phyloP scores from a whole-genome alignment of 139 green algal species.

The Medakamo hakoo region DNA sequence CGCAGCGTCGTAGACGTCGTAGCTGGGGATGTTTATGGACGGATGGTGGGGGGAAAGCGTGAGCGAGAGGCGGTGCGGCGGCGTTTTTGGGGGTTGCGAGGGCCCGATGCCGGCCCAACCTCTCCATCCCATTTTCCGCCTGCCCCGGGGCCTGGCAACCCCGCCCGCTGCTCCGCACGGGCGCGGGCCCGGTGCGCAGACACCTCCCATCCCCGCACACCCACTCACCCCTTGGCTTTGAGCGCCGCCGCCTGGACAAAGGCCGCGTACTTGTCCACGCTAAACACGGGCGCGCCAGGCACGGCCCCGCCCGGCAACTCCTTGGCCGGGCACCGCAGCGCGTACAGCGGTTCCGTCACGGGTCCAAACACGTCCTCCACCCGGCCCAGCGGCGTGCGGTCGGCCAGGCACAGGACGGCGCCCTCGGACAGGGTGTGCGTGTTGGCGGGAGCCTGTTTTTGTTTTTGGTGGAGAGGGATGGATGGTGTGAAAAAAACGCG shows the following conservation, averaged over 20 bases:
- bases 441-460: not conserved
- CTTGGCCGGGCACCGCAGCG: constrained; percentile 1
- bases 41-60: not conserved
- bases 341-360: constrained; percentile 11
- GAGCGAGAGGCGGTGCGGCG: too few species aligned
- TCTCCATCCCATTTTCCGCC: not conserved
- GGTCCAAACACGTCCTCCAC: constrained; percentile 19
- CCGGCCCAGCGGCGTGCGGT: constrained; percentile 7
- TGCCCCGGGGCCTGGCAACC: not conserved
- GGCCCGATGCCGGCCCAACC: too few species aligned
- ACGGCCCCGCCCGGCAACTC: not conserved
- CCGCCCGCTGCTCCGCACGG: not conserved
- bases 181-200: too few species aligned
- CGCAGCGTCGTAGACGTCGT: not conserved
- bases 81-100: too few species aligned
- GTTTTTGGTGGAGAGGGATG: not conserved
- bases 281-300: not conserved
- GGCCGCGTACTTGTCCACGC: not conserved
- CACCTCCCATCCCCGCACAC: too few species aligned
- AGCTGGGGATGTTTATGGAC: not conserved
- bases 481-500: too few species aligned
- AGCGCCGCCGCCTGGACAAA: constrained; percentile 1
- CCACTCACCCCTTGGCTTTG: constrained; percentile 1
- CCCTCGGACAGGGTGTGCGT: not conserved
- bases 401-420: constrained; percentile 7